A percentile compares a stretch with the other conserved stretches of the same genome.
These are phyloP conservation scores for Pseudopithomyces maydicus DNA, from an alignment of 2,329 filamentous ascomycete species.

Conservation along the genomic window DNA sequence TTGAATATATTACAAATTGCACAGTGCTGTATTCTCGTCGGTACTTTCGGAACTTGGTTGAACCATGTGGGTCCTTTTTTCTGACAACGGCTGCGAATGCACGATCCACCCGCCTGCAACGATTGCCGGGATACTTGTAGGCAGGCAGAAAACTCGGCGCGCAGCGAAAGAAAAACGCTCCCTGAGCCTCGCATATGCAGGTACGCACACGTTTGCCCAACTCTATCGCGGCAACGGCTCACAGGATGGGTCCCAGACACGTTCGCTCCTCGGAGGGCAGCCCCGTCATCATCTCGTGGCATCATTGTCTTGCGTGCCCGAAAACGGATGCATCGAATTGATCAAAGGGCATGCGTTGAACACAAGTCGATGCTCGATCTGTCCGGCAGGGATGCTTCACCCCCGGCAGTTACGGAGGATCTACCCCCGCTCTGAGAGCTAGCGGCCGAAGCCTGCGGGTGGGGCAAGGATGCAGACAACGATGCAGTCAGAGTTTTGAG, in stretches of 20 bases:
- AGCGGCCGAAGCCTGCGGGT: not conserved
- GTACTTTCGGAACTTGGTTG: no score
- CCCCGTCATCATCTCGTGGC: not conserved
- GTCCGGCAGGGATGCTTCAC: not conserved
- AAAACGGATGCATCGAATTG: not conserved
- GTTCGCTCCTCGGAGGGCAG: not conserved
- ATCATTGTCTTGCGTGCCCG: not conserved
- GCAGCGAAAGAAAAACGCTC: not conserved
- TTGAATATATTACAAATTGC: not conserved
- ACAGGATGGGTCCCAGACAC: not conserved
- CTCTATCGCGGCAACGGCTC: not conserved
- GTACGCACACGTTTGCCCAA: no score
- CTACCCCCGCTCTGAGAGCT: not conserved
- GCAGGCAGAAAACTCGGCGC: not conserved
- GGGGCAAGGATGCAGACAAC: not conserved
- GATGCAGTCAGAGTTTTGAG: not conserved
- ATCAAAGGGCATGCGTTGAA: not conserved
- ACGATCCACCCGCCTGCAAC: not conserved
- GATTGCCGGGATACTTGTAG: not conserved
- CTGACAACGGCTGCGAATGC: not conserved
- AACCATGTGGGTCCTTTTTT: not conserved
- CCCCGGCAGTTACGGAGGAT: not conserved
- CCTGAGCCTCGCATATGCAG: not conserved
- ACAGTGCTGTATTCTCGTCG: no score
- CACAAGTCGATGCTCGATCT: slow-evolving; percentile 1